phyloP scores from a whole-genome alignment of 768 basidiomycete species.

The Mycena galericulata region DNA sequence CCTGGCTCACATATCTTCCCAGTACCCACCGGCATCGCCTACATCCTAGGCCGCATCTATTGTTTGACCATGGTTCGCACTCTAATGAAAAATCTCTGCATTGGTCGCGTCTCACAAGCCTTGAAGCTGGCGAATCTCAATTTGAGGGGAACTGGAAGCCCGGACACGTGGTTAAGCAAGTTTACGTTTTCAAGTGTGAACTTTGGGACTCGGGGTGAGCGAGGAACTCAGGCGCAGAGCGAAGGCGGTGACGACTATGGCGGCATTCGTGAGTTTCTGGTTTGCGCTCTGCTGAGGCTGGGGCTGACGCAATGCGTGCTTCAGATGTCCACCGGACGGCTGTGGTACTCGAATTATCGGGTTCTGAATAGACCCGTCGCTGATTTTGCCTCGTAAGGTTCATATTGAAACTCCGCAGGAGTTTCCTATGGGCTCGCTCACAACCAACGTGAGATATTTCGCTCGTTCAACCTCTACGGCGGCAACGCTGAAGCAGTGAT shows the following conservation, averaged over 20 bases:
- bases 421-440: neutral
- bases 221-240: neutral
- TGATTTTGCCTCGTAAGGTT: conserved; percentile 6
- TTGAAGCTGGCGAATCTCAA: conserved; percentile 24
- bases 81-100: neutral
- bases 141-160: conserved; percentile 7
- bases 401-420: neutral
- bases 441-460: conserved; percentile 12
- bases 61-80: conserved; percentile 16
- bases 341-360: conserved; percentile 12
- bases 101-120: neutral
- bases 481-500: conserved; percentile 1
- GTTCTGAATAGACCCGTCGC: conserved; percentile 12
- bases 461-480: conserved; percentile 5
- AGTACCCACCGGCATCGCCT: conserved; percentile 15
- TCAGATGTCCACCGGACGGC: neutral
- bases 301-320: conserved; percentile 13
- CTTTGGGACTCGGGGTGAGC: conserved; percentile 6
- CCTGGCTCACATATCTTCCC: conserved; percentile 17
- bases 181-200: neutral
- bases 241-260: conserved; percentile 14
- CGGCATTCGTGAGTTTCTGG: conserved; percentile 7
- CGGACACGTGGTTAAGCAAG: neutral
- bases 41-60: conserved; percentile 10
- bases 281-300: neutral